These are phyloP conservation scores for Leishmania turanica DNA, from an alignment of 208 protist genomes.

Conservation along the genomic window DNA sequence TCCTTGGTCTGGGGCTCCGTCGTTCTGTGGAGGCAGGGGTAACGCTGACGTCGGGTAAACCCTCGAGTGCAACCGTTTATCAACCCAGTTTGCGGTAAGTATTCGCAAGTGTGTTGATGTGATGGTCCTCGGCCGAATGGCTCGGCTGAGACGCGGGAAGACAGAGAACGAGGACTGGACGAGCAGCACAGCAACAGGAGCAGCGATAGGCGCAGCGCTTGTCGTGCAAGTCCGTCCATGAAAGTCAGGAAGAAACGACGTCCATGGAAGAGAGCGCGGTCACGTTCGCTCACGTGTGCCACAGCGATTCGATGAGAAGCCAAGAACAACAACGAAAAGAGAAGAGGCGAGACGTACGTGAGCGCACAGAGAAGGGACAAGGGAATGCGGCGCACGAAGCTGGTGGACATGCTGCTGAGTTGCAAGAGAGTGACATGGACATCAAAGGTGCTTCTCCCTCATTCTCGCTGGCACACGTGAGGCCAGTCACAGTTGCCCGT, in stretches of 20 bases:
- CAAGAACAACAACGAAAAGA: neutral
- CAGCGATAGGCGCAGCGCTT: neutral
- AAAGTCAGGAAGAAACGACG: neutral
- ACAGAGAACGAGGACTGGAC: conserved; percentile 5
- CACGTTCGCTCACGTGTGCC: neutral
- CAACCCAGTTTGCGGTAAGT: neutral
- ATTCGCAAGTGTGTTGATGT: neutral
- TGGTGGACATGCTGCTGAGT: neutral
- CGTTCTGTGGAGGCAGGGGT: neutral
- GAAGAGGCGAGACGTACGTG: neutral
- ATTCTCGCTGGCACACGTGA: neutral
- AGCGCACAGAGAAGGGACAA: neutral
- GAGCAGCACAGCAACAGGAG: neutral
- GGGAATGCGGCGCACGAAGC: neutral
- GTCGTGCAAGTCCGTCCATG: neutral
- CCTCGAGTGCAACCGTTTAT: neutral
- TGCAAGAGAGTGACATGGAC: neutral
- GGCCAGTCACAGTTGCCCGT: neutral
- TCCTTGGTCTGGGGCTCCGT: neutral
- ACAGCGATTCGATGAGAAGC: neutral
- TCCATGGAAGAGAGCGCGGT: neutral
- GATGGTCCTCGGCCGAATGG: neutral
- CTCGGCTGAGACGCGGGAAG: neutral
- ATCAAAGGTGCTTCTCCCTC: neutral
- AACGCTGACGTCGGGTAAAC: neutral